Conservation (phyloP, 495 filamentous ascomycete species). For the Sphaerosporella brunnea region DNA sequence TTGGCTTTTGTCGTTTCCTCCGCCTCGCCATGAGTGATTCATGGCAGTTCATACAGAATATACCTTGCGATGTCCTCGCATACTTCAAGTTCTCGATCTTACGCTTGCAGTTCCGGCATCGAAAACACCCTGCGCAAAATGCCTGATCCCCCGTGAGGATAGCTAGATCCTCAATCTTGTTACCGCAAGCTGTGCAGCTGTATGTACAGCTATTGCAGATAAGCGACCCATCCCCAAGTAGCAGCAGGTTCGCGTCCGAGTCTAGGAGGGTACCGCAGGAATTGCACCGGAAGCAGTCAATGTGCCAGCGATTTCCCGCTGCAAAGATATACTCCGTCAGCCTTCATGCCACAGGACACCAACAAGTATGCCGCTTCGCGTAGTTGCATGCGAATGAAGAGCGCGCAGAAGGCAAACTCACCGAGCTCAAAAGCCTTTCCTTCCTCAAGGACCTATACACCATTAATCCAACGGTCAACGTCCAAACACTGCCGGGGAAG, state of each 20-base stretch:
- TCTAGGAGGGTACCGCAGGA: constrained; percentile 89
- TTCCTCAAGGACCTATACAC: constrained; percentile 80
- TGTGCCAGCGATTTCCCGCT: constrained; percentile 98
- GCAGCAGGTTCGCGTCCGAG: constrained; percentile 91
- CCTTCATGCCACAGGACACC: too few relatives aligned
- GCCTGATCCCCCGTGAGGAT: constrained; percentile 97
- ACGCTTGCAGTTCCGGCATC: constrained; percentile 92
- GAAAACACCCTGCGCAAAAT: constrained; percentile 95
- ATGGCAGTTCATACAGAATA: constrained; percentile 99
- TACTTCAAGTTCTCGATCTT: constrained; percentile 98
- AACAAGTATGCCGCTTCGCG: too few relatives aligned
- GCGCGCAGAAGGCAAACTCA: constrained; percentile 37
- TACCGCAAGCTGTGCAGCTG: constrained; percentile 88
- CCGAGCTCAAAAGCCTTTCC: constrained; percentile 96
- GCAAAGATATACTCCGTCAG: too few relatives aligned
- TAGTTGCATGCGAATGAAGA: too few relatives aligned
- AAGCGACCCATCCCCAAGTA: constrained; percentile 91
- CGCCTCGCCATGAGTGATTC: constrained; percentile 94
- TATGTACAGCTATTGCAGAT: constrained; percentile 99
- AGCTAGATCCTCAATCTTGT: constrained; percentile 96
- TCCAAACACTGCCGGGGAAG: constrained; percentile 76
- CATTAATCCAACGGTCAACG: constrained; percentile 50
- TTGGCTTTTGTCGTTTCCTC: constrained; percentile 61
- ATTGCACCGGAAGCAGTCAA: constrained; percentile 98
- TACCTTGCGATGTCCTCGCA: constrained; percentile 91